These are phyloP conservation scores for Phyllosticta citribraziliensis DNA, from an alignment of 2,329 filamentous ascomycete species.

Conservation along the genomic window DNA sequence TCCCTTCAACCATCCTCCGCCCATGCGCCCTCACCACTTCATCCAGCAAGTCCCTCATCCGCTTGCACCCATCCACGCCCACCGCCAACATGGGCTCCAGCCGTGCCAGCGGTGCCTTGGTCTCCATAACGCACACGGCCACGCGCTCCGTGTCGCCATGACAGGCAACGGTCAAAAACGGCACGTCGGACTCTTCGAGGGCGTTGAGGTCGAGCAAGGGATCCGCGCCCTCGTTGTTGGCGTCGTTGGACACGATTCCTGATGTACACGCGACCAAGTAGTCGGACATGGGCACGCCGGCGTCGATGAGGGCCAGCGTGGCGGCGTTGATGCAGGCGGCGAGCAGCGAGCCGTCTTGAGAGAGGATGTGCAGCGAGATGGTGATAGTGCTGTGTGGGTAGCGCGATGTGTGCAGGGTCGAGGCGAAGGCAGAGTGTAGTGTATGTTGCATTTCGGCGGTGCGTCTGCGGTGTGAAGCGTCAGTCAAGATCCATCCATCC, in stretches of 20 bases:
- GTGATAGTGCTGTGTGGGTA: slow-evolving; percentile 82
- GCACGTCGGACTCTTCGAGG: slow-evolving; percentile 77
- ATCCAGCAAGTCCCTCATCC: slow-evolving; percentile 73
- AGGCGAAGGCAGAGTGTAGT: slow-evolving; percentile 65
- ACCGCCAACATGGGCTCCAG: slow-evolving; percentile 90
- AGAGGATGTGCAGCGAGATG: slow-evolving; percentile 76
- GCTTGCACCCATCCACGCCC: slow-evolving; percentile 82
- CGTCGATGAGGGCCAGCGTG: slow-evolving; percentile 85
- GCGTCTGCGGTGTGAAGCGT: slow-evolving; percentile 45
- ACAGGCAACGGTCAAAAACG: slow-evolving; percentile 78
- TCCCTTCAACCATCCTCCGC: slow-evolving; percentile 45
- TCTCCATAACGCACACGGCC: slow-evolving; percentile 75
- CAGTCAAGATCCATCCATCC: not conserved
- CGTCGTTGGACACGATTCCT: slow-evolving; percentile 56
- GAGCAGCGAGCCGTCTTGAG: slow-evolving; percentile 81
- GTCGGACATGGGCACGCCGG: slow-evolving; percentile 89
- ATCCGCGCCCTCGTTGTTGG: slow-evolving; percentile 55
- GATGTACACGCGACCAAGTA: slow-evolving; percentile 84
- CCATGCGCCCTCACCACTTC: slow-evolving; percentile 65
- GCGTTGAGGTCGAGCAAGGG: slow-evolving; percentile 71
- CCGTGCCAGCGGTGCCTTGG: slow-evolving; percentile 67
- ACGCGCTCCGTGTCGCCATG: slow-evolving; percentile 66
- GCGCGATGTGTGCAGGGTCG: slow-evolving; percentile 72
- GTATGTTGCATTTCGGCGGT: slow-evolving; percentile 72
- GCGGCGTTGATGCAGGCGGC: slow-evolving; percentile 85